Evolutionary conservation across 768 basidiomycete species (phyloP).

Genomic region (Pleurotus ostreatus): DNA sequence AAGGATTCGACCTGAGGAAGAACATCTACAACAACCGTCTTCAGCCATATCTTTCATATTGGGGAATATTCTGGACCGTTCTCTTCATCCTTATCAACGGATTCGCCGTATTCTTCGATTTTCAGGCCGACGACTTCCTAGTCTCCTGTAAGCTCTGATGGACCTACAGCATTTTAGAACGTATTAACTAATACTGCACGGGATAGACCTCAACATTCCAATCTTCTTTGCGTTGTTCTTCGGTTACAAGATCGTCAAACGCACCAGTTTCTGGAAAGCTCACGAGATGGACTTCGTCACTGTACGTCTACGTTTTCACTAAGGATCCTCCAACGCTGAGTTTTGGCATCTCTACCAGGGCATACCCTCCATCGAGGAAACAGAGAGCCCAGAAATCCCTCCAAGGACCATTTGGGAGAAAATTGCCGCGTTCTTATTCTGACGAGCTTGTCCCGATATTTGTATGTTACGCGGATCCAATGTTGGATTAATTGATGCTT

Average conservation of each 20-base stretch:
- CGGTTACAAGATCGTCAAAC: slow-evolving; percentile 36
- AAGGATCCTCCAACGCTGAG: no score
- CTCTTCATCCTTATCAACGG: slow-evolving; percentile 55
- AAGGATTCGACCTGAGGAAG: slow-evolving; percentile 58
- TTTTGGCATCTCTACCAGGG: slow-evolving; percentile 30
- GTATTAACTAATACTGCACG: background rate
- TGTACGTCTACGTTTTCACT: slow-evolving; percentile 27
- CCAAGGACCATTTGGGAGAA: slow-evolving; percentile 48
- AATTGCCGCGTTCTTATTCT: slow-evolving; percentile 50
- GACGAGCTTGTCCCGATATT: background rate
- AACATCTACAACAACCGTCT: slow-evolving; percentile 60
- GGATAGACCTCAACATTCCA: slow-evolving; percentile 37
- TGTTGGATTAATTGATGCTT: no score
- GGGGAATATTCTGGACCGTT: slow-evolving; percentile 63
- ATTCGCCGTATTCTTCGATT: slow-evolving; percentile 61
- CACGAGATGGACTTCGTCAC: slow-evolving; percentile 70
- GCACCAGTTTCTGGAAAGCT: slow-evolving; percentile 45
- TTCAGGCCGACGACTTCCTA: slow-evolving; percentile 50
- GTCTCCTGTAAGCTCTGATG: slow-evolving; percentile 38
- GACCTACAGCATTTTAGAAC: background rate
- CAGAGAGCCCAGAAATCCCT: slow-evolving; percentile 46
- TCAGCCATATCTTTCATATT: slow-evolving; percentile 68
- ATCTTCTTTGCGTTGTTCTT: slow-evolving; percentile 37
- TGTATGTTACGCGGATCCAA: no score
- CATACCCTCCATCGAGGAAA: slow-evolving; percentile 66